Evolutionary conservation across 2,329 filamentous ascomycete species (phyloP), one percentile per base, ranked within the genome.

Genomic region (Pseudocercospora eumusae): DNA sequence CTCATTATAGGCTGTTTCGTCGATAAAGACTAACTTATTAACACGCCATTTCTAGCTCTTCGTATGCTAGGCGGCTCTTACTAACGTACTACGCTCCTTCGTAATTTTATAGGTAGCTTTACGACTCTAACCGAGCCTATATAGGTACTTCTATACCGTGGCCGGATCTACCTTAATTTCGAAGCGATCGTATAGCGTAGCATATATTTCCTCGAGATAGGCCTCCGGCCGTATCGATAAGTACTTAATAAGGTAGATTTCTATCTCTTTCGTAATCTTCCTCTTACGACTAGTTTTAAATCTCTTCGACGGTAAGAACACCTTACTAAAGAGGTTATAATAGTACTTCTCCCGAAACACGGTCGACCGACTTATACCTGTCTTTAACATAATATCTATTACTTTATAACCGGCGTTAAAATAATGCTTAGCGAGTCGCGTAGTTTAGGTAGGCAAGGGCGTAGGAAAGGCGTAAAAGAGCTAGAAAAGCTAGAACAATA

Each of bases 11-110:
- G 21, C 40, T 1, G 9, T 45, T n/a, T 57, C 4, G 4, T 57
- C 25, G 15, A 57, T 49, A 49, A 57, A 57, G 4, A 57, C 20
- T 47, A 57, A 27, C 40, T 31, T 27, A 15, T 45, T 9, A 3
- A 53, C 4, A 9, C 4, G 15, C 27, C 21, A 47, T 42, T 31
- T 45, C 20, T 23, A n/a, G 8, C 20, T 28, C 40, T 33, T 57
- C 11, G 18, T 45, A 33, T 23, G 10, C 55, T 47, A 57, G 13
- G 13, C 15, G 6, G n/a, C 21, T 31, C 40, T 47, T 33, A 21
- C 36, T 31, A 45, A 6, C 13, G 20, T 9, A 47, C 18, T 45
- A 25, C 40, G 40, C 13, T 57, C 23, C 15, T 31, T 57, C 8
- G 23, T 8, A 18, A 57, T n/a, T 4, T 45, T 49, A 27, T 4